Evolutionary conservation across 2,329 filamentous ascomycete species (phyloP).

Genomic region (Neofusicoccum ribis): DNA sequence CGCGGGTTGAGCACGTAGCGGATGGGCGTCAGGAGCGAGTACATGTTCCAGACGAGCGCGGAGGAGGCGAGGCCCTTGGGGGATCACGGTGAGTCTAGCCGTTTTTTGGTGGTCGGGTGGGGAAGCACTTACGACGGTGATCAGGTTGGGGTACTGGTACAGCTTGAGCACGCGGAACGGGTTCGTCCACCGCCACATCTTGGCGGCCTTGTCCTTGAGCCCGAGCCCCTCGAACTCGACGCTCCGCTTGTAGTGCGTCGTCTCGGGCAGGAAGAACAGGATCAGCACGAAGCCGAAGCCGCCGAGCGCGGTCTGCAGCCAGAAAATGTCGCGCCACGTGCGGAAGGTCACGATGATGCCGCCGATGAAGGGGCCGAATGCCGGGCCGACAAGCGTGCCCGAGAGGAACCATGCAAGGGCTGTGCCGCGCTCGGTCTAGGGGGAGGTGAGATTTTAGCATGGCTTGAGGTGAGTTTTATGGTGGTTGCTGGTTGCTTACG

Average conservation of each 20-base stretch:
- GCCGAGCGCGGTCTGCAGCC: conserved; percentile 70
- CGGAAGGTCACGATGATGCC: conserved; percentile 75
- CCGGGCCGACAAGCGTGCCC: conserved; percentile 71
- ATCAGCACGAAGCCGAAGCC: conserved; percentile 60
- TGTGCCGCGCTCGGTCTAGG: conserved; percentile 66
- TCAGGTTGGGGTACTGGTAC: conserved; percentile 68
- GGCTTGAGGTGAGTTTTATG: neutral
- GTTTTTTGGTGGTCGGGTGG: neutral
- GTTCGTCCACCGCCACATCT: conserved; percentile 65
- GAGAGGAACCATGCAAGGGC: conserved; percentile 73
- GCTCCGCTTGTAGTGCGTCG: conserved; percentile 65
- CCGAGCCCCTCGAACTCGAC: conserved; percentile 61
- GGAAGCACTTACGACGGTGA: conserved; percentile 42
- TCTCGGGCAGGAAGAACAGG: conserved; percentile 70
- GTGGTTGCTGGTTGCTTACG: conserved; percentile 3
- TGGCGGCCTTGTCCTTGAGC: conserved; percentile 49
- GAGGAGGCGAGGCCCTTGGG: conserved; percentile 56
- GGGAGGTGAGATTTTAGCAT: conserved; percentile 46
- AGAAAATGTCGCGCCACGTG: conserved; percentile 75
- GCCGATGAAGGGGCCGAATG: conserved; percentile 69
- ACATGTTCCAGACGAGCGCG: conserved; percentile 75
- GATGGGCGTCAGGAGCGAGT: conserved; percentile 67
- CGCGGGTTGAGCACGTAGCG: conserved; percentile 74
- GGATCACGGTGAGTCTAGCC: no score
- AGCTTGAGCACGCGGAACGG: conserved; percentile 64